Evolutionary conservation across 768 basidiomycete genomes (phyloP).

Genomic region (Cystobasidium ongulense): DNA sequence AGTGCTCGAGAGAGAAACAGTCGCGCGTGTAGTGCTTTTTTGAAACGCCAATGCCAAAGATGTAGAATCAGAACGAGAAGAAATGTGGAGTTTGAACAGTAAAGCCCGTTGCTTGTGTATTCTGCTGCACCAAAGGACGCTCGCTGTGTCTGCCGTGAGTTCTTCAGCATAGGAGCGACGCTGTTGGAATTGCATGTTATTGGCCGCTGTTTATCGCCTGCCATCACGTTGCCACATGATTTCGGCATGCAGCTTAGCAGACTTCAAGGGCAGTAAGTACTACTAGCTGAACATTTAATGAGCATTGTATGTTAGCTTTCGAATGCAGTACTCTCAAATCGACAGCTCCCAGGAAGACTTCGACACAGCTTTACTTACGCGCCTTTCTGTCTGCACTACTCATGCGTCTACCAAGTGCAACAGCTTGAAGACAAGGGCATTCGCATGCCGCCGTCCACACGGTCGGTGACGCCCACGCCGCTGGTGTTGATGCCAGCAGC

Average conservation of each 20-base stretch:
- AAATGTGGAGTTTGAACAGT: neutral
- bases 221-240: too few species aligned
- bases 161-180: too few species aligned
- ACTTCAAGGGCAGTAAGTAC: too few species aligned
- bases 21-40: neutral
- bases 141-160: too few species aligned
- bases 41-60: neutral
- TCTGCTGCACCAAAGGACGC: neutral
- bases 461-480: constrained; percentile 28
- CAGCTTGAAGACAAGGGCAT: neutral
- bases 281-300: too few species aligned
- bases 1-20: neutral
- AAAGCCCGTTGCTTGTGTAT: neutral
- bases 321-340: too few species aligned
- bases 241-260: too few species aligned
- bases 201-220: too few species aligned
- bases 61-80: neutral
- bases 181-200: too few species aligned
- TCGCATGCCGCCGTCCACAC: constrained; percentile 20
- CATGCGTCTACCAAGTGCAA: neutral
- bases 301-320: too few species aligned
- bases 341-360: too few species aligned
- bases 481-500: constrained; percentile 13
- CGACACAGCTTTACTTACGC: neutral
- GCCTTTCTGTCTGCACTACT: neutral